Evolutionary conservation across 768 basidiomycete species (phyloP), one percentile per base, ranked within the genome.

Genomic region (Termitomyces sp.): DNA sequence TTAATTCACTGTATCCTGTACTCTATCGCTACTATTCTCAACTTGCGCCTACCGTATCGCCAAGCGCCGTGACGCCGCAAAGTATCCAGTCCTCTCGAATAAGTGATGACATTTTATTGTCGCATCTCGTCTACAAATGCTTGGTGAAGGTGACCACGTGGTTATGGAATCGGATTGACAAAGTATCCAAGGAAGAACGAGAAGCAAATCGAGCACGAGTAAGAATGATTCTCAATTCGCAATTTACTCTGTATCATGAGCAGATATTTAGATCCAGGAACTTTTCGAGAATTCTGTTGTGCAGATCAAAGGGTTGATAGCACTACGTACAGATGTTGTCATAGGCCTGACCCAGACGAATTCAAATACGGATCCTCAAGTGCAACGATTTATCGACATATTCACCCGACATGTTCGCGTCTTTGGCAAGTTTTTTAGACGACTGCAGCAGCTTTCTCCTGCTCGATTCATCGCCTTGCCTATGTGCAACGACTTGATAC

Each of bases 391-490:
- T 3, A 66, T 89, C 28, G 76, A 83, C 41, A 66, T 78, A 35
- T 69, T 93, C 28, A 86, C 87, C 8, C 81, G 81, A 46, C 89
- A 91, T 61, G 73, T 90, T 28, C 79, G 79, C 42, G 66, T 80
- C 32, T 85, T 90, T 62, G 92, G 90, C 14, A 93, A 92, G 68
- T 84, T 87, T 63, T 93, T 91, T 73, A 77, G 88, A 45, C 77
- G 86, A 32, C 63, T 92, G 60, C 87, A 91, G 58, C 83, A 87
- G 62, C 74, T 86, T 19, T 75, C 79, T 10, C 61, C 72, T 19
- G 55, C 73, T 40, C 81, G 81, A 19, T 93, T 93, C 64, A 78
- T 85, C 6, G 67, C 71, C 40, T 70, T 92, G 22, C 84, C 88
- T 2, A 68, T 72, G 43, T 89, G 84, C 61, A 78, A 77, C 30